A percentile compares a stretch with the other conserved stretches of the same genome.
These are phyloP conservation scores for Fennellomyces sp. DNA, from an alignment of 371 early-diverging fungal species.

Conservation along the genomic window DNA sequence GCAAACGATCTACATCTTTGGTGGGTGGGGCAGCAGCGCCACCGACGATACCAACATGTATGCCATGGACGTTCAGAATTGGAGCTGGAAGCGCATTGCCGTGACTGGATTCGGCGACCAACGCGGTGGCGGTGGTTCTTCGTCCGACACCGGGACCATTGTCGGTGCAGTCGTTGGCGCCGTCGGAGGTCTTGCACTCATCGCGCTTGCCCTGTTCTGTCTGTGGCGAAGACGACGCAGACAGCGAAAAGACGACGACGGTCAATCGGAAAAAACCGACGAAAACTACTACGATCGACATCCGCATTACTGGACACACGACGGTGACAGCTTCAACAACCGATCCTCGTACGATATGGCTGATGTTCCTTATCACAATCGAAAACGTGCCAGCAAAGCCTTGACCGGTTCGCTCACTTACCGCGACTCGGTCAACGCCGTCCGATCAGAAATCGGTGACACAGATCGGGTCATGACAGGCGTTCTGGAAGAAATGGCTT, in stretches of 20 bases:
- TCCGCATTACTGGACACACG: constrained; percentile 12
- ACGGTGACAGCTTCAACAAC: background rate
- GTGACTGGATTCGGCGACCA: constrained; percentile 1
- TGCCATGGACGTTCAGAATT: constrained; percentile 17
- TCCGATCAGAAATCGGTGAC: constrained; percentile 36
- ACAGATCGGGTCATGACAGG: constrained; percentile 34
- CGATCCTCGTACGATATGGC: background rate
- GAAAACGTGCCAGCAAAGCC: constrained; percentile 17
- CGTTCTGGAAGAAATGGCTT: constrained; percentile 23
- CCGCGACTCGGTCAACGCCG: constrained; percentile 5
- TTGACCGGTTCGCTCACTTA: constrained; percentile 7
- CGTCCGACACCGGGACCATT: constrained; percentile 13
- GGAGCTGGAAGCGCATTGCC: constrained; percentile 27
- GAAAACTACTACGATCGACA: constrained; percentile 11
- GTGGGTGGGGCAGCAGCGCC: constrained; percentile 32
- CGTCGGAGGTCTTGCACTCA: constrained; percentile 10
- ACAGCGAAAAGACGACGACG: constrained; percentile 7
- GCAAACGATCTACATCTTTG: constrained; percentile 27
- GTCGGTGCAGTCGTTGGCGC: constrained; percentile 31
- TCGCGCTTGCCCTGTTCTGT: constrained; percentile 9
- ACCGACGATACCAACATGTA: constrained; percentile 28
- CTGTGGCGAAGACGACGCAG: constrained; percentile 11
- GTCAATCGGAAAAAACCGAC: constrained; percentile 9
- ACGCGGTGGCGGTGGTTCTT: background rate
- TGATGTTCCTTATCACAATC: background rate